Percentiles rank a stretch among this genome's conserved stretches.
These are phyloP conservation scores for Baorangia bicolor DNA, from an alignment of 768 basidiomycete genomes.

Conservation along the genomic window DNA sequence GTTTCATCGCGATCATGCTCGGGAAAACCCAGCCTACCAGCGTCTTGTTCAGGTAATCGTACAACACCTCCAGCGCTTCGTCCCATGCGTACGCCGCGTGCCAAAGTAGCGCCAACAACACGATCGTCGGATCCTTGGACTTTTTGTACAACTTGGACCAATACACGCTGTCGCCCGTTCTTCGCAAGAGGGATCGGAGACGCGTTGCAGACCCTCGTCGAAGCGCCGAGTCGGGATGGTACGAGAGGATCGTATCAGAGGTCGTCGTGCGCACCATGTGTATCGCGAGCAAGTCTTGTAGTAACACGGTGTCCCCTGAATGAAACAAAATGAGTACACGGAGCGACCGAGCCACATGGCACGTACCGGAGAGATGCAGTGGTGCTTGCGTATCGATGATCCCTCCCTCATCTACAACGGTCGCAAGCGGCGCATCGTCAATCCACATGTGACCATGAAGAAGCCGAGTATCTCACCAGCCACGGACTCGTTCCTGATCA, in stretches of 20 bases:
- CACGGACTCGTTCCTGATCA: constrained; percentile 24
- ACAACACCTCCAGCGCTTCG: constrained; percentile 45
- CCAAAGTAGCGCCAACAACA: constrained; percentile 49
- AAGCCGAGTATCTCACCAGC: neutral
- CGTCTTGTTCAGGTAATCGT: neutral
- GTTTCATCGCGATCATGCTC: neutral
- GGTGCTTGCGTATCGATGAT: constrained; percentile 22
- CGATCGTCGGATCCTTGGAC: constrained; percentile 46
- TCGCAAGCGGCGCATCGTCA: neutral
- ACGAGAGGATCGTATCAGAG: constrained; percentile 13
- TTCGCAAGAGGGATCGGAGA: constrained; percentile 7
- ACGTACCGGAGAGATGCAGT: constrained; percentile 29
- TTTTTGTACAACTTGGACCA: constrained; percentile 5
- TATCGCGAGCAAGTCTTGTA: constrained; percentile 44
- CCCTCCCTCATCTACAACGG: neutral
- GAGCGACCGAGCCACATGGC: neutral
- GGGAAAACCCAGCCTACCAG: neutral
- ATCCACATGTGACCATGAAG: neutral
- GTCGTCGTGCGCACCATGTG: constrained; percentile 41
- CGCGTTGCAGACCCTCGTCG: neutral
- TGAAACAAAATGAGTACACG: neutral
- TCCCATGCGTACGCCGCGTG: constrained; percentile 57
- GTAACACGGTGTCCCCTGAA: constrained; percentile 5
- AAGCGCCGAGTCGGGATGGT: constrained; percentile 1
- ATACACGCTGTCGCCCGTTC: constrained; percentile 4